Base-by-base conservation (phyloP, 768 basidiomycete genomes). In the Boletus tomentosulus region DNA sequence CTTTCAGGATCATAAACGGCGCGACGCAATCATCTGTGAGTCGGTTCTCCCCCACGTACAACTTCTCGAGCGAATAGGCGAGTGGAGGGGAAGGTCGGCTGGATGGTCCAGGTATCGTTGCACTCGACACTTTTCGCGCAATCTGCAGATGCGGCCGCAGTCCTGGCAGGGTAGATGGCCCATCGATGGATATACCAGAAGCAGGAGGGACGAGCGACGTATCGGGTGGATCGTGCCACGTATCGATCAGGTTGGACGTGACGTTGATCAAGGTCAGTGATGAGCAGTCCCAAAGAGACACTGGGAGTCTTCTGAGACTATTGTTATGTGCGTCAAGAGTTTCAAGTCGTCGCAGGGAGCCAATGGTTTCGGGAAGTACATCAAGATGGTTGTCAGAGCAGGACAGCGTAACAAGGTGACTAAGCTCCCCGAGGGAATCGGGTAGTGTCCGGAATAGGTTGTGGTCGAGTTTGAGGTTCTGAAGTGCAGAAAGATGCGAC, bases 321-420 rank as follows among this genome's bases (percentile, higher is more conserved):
- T 98, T 99, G 66, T 91, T 94, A 66, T 98, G 95, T 3, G 87
- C 87, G 59, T 97, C 92, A 39, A 99, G 77, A 1, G 71, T 74
- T 59, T 86, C 81, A 10, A 98, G 79, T 41, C 82, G 84, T 70
- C 83, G 82, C 43, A 98, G 75, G 9, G 76, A 75, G 13, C 92
- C 92, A 46, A 98, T 85, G 39, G 81, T 83, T 11, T 75, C 67
- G 0, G 97, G 97, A 0, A 98, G 78, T 15, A 78, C 71, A 51
- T 83, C 82, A 19, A 99, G 79, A 59, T 86, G 80, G 72, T 98
- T 98, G 69, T 98, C 91, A n/a, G 91, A 89, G 65, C 91, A 92
- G 11, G 88, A 89, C 7, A 99, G 79, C 0, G 73, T 75, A 60
- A 85, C 77, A 33, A 99, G 82, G 54, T 80, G 79, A 25, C 69